phyloP scores from a whole-genome alignment of 306 rosid species.

The Vigna nakashimae region DNA sequence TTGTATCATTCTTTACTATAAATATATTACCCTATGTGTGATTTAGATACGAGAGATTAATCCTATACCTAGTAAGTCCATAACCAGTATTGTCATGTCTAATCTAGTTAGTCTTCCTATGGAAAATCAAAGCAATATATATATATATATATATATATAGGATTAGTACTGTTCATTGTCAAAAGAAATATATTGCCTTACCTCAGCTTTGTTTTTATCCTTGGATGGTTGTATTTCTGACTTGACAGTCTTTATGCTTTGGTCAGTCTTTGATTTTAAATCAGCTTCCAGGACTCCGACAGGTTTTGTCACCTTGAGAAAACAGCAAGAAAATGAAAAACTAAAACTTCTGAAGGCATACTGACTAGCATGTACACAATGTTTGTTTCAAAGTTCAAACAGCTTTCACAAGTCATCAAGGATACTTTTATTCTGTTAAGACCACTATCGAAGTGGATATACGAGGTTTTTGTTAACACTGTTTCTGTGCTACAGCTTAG shows the following conservation, averaged over 20 bases:
- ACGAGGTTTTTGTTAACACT: background rate
- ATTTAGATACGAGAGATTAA: too few relatives aligned
- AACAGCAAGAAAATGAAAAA: constrained; percentile 21
- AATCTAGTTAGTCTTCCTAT: constrained; percentile 13
- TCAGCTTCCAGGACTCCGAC: constrained; percentile 54
- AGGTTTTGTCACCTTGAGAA: constrained; percentile 59
- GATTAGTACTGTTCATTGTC: background rate
- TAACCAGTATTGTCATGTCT: constrained; percentile 18
- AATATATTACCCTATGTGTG: too few relatives aligned
- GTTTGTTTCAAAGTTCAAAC: constrained; percentile 20
- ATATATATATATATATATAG: background rate
- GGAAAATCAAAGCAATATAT: constrained; percentile 18
- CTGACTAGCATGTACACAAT: background rate
- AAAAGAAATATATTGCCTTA: constrained; percentile 33
- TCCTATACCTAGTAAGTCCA: background rate
- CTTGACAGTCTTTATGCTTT: constrained; percentile 61
- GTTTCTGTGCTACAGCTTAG: constrained; percentile 33
- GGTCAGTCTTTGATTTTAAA: constrained; percentile 62
- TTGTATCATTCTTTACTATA: too few relatives aligned
- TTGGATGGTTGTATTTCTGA: constrained; percentile 46
- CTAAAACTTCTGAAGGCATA: constrained; percentile 16
- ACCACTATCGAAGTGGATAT: constrained; percentile 24
- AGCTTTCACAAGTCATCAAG: constrained; percentile 9
- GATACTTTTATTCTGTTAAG: constrained; percentile 13
- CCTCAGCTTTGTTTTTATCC: constrained; percentile 71